Conservation (phyloP, 1,284 basidiomycete genomes). For the Melampsora americana region DNA sequence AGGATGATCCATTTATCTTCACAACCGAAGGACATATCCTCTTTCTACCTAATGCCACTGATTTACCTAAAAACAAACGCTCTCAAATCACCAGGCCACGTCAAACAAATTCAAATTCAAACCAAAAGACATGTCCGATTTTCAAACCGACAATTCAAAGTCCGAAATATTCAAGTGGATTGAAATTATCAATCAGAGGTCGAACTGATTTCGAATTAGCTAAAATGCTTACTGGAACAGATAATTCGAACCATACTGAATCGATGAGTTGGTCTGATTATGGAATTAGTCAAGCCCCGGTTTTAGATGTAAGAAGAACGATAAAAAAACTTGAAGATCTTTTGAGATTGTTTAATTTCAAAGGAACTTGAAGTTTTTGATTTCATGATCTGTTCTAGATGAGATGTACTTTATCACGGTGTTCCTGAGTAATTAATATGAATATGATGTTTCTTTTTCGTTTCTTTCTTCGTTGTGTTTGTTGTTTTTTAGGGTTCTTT, state of each 20-base stretch:
- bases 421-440: background rate
- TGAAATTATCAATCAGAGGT: constrained; percentile 67
- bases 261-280: background rate
- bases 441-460: background rate
- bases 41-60: constrained; percentile 57
- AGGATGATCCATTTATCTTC: constrained; percentile 77
- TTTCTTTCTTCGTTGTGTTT: constrained; percentile 12
- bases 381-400: background rate
- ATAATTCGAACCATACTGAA: background rate
- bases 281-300: constrained; percentile 22
- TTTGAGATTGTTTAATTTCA: background rate
- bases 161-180: constrained; percentile 56
- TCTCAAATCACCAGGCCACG: constrained; percentile 51
- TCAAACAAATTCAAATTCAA: background rate
- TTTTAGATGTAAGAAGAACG: constrained; percentile 25
- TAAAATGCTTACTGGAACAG: constrained; percentile 49
- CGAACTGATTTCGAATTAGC: constrained; percentile 72
- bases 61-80: constrained; percentile 1
- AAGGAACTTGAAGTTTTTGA: background rate
- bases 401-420: background rate
- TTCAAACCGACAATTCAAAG: constrained; percentile 53
- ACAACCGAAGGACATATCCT: constrained; percentile 92
- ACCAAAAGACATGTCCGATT: constrained; percentile 11
- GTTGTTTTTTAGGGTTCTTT: constrained; percentile 15
- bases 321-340: background rate